These are phyloP conservation scores for Flammula alnicola DNA, from an alignment of 1,284 basidiomycete species.

Conservation along the genomic window DNA sequence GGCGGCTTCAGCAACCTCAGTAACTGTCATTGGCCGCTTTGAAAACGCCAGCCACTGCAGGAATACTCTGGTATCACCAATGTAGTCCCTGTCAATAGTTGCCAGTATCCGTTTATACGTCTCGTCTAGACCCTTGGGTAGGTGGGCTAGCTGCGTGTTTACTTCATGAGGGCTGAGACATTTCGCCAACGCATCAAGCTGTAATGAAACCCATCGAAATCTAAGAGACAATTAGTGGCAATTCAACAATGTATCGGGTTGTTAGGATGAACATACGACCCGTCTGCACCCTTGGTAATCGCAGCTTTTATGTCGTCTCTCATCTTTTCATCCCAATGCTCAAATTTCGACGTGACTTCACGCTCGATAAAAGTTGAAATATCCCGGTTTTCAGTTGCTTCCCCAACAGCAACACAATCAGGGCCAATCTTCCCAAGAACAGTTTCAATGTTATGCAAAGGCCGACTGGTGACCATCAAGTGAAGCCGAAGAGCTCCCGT, in stretches of 20 bases:
- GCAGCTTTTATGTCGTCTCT: background rate
- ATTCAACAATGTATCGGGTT: too few species aligned
- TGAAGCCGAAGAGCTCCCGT: too few species aligned
- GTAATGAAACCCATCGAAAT: background rate
- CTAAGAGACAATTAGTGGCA: too few species aligned
- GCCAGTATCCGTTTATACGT: conserved; percentile 5
- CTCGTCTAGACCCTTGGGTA: conserved; percentile 6
- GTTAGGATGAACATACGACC: background rate
- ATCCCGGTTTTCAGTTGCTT: background rate
- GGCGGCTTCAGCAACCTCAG: background rate
- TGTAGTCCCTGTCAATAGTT: too few species aligned
- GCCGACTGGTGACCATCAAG: background rate
- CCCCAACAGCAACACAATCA: background rate
- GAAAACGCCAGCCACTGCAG: background rate
- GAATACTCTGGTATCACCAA: background rate
- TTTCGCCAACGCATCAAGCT: background rate
- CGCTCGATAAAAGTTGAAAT: background rate
- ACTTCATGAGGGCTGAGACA: background rate
- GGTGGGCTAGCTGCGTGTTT: background rate
- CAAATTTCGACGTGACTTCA: background rate
- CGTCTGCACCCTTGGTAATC: background rate
- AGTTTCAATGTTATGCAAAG: background rate
- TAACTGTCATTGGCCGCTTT: background rate
- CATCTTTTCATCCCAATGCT: background rate
- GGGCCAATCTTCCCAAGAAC: background rate